Conservation (phyloP, 2,329 filamentous ascomycete genomes). For the Trichoderma asperellum region DNA sequence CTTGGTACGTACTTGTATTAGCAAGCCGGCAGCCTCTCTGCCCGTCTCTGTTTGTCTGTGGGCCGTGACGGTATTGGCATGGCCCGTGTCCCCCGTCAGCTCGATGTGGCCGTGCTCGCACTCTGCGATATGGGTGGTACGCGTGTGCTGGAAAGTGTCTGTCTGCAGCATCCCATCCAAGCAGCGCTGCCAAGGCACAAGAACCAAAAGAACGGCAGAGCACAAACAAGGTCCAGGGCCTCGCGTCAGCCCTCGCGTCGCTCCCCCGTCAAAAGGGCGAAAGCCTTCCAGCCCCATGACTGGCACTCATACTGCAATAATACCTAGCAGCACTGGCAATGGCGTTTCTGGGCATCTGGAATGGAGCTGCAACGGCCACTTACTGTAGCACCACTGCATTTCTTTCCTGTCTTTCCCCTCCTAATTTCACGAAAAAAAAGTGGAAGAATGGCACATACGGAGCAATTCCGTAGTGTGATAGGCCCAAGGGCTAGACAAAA, state of each 20-base stretch:
- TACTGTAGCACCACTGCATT: neutral
- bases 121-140: slow-evolving; percentile 3
- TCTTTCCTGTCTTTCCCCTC: slow-evolving; percentile 2
- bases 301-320: neutral
- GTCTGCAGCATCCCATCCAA: slow-evolving; percentile 3
- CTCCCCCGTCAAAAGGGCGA: slow-evolving; percentile 14
- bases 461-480: slow-evolving; percentile 3
- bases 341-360: neutral
- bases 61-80: neutral
- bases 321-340: neutral
- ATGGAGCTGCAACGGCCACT: neutral
- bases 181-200: neutral
- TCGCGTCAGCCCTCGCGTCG: slow-evolving; percentile 24
- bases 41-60: neutral
- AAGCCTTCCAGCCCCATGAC: slow-evolving; percentile 14
- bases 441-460: neutral
- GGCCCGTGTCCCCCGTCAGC: slow-evolving; percentile 20
- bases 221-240: slow-evolving; percentile 13
- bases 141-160: neutral
- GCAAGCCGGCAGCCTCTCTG: neutral
- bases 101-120: slow-evolving; percentile 6
- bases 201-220: neutral
- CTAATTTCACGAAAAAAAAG: slow-evolving; percentile 2
- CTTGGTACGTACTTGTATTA: slow-evolving; percentile 3
- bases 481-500: slow-evolving; percentile 23